Evolutionary conservation across 1,284 basidiomycete species (phyloP), one percentile per base, ranked within the genome.

Genomic region (Pisolithus thermaeus): DNA sequence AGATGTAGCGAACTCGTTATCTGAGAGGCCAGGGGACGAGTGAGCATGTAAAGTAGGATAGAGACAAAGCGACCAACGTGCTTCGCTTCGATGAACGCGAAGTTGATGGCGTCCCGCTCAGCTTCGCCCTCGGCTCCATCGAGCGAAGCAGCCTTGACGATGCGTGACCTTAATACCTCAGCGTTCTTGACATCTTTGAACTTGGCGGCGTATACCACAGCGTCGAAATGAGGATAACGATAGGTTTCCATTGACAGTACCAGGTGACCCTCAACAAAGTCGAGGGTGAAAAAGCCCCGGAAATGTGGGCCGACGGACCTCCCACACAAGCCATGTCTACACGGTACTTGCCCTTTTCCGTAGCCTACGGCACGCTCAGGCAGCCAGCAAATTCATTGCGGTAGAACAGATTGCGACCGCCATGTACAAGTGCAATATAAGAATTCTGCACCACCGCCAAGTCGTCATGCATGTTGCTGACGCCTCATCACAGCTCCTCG

Each of bases 31-130:
- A 8, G 7, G 9, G 7, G 28, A 30, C 11, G 3, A 27, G 23
- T 27, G 25, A 36, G 39, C 54, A 38, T 54, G 44, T 30, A 27
- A 4, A 22, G 9, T n/a, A 35, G 12, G 32, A 35, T 35, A 35
- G 11, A 14, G 11, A 5, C 4, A 35, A 35, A 27, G n/a, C 50
- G 51, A 71, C 76, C 50, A 56, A 84, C 81, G 56, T 82, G 74
- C 49, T 80, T 67, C 22, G 89, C 90, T 65, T 96, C 88, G 59
- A 97, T 74, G 69, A 96, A 97, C 0, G 89, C 89, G 70, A 90
- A 96, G 64, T 94, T 90, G 56, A 96, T 76, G 14, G 78, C 77
- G 23, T 81, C 80, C 46, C 90, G 77, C 58, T 90, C 84, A 3
- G 59, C 59, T n/a, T 89, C 80, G 16, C 90, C 90, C 27, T 79